phyloP scores from a whole-genome alignment of 495 filamentous ascomycete genomes.

The Stereocaulon alpinum region DNA sequence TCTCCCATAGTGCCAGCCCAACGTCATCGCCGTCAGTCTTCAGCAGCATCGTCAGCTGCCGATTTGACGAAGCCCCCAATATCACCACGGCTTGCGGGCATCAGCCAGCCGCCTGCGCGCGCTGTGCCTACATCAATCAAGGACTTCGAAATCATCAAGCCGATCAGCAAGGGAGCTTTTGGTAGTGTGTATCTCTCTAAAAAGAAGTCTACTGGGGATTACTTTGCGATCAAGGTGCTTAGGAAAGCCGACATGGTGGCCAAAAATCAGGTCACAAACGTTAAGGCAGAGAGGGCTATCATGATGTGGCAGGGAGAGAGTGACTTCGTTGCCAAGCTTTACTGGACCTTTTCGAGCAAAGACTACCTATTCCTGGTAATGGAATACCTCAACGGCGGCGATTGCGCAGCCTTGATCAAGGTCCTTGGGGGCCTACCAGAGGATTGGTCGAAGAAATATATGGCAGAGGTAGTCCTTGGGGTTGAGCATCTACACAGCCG shows the following conservation, averaged over 20 bases:
- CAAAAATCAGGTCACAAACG: conserved; percentile 98
- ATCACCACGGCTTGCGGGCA: conserved; percentile 67
- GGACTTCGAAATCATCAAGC: conserved; percentile 98
- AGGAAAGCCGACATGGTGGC: conserved; percentile 99
- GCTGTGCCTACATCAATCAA: conserved; percentile 92
- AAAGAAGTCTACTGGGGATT: conserved; percentile 96
- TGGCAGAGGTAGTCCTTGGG: conserved; percentile 88
- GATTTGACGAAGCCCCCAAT: conserved; percentile 56
- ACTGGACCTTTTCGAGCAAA: conserved; percentile 99
- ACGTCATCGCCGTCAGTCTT: conserved; percentile 82
- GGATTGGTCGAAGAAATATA: conserved; percentile 95
- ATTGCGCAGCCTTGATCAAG: conserved; percentile 94
- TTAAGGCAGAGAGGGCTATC: conserved; percentile 97
- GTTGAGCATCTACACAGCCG: conserved; percentile 91
- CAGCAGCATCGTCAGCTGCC: conserved; percentile 67
- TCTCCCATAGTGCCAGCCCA: conserved; percentile 51
- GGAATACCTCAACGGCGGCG: conserved; percentile 97
- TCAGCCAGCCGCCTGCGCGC: conserved; percentile 61
- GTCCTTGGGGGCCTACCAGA: conserved; percentile 81
- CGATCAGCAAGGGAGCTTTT: conserved; percentile 97
- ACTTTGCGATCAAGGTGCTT: conserved; percentile 95
- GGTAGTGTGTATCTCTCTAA: conserved; percentile 96
- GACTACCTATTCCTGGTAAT: conserved; percentile 98
- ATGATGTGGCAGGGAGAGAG: conserved; percentile 99
- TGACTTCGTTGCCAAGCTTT: conserved; percentile 96